Percentiles rank a stretch among this genome's conserved stretches.
Evolutionary conservation across 352 stramenopile species (phyloP).

Genomic region (Stramenopiles sp.): DNA sequence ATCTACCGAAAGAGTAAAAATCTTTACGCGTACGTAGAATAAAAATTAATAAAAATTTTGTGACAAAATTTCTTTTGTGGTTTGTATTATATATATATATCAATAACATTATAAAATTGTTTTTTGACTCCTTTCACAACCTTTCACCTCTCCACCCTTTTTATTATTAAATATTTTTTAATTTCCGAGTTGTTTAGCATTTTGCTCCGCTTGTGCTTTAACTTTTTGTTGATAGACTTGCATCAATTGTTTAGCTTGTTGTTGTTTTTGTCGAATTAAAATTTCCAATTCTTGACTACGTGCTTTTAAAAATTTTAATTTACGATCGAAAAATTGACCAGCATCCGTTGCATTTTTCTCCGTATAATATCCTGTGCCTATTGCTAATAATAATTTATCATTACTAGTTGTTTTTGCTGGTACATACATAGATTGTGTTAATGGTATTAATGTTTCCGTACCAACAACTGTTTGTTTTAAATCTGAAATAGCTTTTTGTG

Average conservation of each 20-base stretch:
- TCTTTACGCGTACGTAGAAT: too few relatives aligned
- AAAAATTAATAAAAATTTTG: too few relatives aligned
- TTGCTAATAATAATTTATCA: neutral
- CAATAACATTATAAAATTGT: too few relatives aligned
- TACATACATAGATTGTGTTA: neutral
- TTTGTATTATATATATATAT: too few relatives aligned
- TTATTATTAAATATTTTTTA: too few relatives aligned
- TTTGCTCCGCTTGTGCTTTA: neutral
- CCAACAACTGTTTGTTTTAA: neutral
- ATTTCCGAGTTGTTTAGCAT: neutral
- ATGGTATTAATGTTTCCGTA: neutral
- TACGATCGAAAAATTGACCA: neutral
- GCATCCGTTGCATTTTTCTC: neutral
- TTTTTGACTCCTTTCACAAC: too few relatives aligned
- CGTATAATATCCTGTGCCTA: neutral
- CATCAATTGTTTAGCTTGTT: neutral
- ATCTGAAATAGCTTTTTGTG: neutral
- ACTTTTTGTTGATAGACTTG: neutral
- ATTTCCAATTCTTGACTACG: neutral
- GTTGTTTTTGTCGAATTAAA: neutral
- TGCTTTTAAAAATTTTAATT: neutral
- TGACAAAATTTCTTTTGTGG: too few relatives aligned
- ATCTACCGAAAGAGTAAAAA: too few relatives aligned
- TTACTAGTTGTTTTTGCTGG: neutral
- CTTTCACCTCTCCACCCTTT: too few relatives aligned